phyloP scores from a whole-genome alignment of 768 basidiomycete genomes.

The Hypholoma sublateritium region DNA sequence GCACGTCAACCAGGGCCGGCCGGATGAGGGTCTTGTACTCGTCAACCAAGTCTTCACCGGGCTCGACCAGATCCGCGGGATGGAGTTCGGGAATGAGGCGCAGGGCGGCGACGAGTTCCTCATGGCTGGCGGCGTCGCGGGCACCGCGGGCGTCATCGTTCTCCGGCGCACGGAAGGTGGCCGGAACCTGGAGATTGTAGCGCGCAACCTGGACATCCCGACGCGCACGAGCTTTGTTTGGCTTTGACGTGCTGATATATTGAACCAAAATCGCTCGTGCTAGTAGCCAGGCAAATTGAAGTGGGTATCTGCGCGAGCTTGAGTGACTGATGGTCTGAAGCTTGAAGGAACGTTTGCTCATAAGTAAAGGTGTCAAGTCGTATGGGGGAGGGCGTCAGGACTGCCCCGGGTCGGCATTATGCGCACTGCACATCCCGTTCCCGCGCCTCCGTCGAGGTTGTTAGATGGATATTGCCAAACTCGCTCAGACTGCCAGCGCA shows the following conservation, averaged over 20 bases:
- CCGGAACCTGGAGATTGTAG: slow-evolving; percentile 49
- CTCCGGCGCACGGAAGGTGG: slow-evolving; percentile 56
- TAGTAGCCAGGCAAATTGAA: no score
- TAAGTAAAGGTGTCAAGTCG: no score
- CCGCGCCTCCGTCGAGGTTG: no score
- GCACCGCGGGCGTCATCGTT: slow-evolving; percentile 56
- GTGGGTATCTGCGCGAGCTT: no score
- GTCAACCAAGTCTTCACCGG: slow-evolving; percentile 62
- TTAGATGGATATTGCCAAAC: no score
- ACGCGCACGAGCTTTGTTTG: slow-evolving; percentile 56
- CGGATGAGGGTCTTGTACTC: slow-evolving; percentile 31
- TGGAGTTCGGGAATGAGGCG: slow-evolving; percentile 53
- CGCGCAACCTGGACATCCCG: slow-evolving; percentile 50
- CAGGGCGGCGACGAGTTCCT: slow-evolving; percentile 48
- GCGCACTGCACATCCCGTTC: no score
- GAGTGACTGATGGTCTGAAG: no score
- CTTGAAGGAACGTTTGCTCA: no score
- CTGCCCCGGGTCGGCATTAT: no score
- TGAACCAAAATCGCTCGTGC: no score
- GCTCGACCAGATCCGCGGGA: slow-evolving; percentile 62
- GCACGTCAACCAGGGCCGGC: slow-evolving; percentile 33
- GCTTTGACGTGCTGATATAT: slow-evolving; percentile 19
- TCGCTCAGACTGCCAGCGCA: no score
- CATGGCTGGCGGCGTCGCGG: slow-evolving; percentile 53
- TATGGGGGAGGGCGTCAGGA: no score